Evolutionary conservation across 2,329 filamentous ascomycete genomes (phyloP), one percentile per base, ranked within the genome.

Genomic region (Calonectria pteridis): DNA sequence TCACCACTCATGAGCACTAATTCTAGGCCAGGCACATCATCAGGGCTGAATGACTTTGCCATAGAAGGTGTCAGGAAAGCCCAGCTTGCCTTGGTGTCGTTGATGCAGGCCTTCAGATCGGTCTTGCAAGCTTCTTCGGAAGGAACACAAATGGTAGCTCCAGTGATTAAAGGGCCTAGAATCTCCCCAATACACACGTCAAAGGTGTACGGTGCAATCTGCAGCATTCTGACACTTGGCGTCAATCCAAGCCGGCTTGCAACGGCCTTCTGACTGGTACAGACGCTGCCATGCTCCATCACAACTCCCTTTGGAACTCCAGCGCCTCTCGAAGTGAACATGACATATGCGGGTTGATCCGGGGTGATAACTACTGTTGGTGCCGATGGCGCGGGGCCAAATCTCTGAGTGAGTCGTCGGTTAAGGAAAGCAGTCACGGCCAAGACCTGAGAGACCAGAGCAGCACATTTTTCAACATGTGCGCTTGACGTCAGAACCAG

Each of bases 271-370:
- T 67, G 72, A 29, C 73, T 70, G 14, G 73, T 69, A 53, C 70
- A 69, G n/a, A 79, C 67, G 20, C 69, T 65, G 6, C 72, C 33
- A 49, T 81, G 80, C 6, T 73, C 68, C 28, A 81, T 66, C 5
- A 77, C 64, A 16, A 77, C 72, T 11, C 78, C 80, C 43, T 81
- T 81, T 5, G 81, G 77, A 6, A 58, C 72, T 3, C 78, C 81
- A 0, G 78, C 81, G 18, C 73, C 78, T 7, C 78, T 80, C 2
- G 78, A 80, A 0, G 79, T 82, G 33, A 81, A 82, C 11, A 80
- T 43, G 2, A 76, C 69, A 62, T 81, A 82, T 23, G 59, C 59
- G 4, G 59, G 37, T 10, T 46, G 59, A 40, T 64, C 37, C 3
- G 59, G 59, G 0, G 59, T 31, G 28, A 64, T 40, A 18, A 46